Conservation (phyloP, 1,139 yeast genomes). For the Spathaspora sp. region DNA sequence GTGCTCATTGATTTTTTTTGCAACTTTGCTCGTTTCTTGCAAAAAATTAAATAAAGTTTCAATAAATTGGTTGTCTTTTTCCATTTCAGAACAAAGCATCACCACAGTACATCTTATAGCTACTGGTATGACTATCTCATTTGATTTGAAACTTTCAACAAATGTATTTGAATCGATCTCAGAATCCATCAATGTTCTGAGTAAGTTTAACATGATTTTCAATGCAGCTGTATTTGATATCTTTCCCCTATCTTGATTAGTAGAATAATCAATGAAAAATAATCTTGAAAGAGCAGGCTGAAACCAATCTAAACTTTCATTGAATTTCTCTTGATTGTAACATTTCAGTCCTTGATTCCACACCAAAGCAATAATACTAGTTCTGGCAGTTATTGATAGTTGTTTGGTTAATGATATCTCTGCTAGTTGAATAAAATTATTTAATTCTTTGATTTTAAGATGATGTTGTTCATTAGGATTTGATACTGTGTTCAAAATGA, state of each 20-base stretch:
- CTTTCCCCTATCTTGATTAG: slow-evolving; percentile 20
- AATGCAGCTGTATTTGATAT: slow-evolving; percentile 13
- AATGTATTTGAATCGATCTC: slow-evolving; percentile 4
- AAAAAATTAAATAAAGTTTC: slow-evolving; percentile 7
- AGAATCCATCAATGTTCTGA: slow-evolving; percentile 3
- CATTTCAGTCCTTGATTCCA: slow-evolving; percentile 28
- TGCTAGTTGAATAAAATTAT: slow-evolving; percentile 17
- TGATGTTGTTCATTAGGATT: neutral
- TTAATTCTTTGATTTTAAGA: slow-evolving; percentile 7
- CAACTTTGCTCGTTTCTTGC: slow-evolving; percentile 9
- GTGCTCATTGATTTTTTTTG: slow-evolving; percentile 3
- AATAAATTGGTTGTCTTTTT: slow-evolving; percentile 2
- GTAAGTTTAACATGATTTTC: slow-evolving; percentile 8
- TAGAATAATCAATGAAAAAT: slow-evolving; percentile 16
- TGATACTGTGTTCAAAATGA: slow-evolving; percentile 8
- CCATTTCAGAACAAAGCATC: slow-evolving; percentile 9
- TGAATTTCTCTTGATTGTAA: slow-evolving; percentile 15
- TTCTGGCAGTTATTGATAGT: slow-evolving; percentile 19
- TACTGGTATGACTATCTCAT: slow-evolving; percentile 10
- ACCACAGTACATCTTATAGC: slow-evolving; percentile 11
- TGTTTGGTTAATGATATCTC: slow-evolving; percentile 20
- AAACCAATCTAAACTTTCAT: slow-evolving; percentile 23
- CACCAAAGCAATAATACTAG: slow-evolving; percentile 23
- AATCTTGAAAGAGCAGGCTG: slow-evolving; percentile 20
- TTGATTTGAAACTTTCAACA: slow-evolving; percentile 6